Conservation (phyloP, 1,139 yeast species). For the Blastobotrys aristatus region DNA sequence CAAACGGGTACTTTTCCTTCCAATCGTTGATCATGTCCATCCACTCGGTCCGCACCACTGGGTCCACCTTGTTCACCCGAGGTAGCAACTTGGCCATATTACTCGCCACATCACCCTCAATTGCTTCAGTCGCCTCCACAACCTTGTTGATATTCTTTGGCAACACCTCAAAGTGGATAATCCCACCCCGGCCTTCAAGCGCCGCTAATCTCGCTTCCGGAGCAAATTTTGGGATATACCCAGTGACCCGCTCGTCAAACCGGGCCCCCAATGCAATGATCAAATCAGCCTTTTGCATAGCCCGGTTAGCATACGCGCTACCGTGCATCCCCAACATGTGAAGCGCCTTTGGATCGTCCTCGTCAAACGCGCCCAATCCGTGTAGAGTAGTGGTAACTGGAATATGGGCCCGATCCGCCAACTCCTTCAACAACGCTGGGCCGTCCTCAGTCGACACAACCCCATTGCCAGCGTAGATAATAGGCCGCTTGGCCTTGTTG, state of each 20-base stretch:
- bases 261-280: slow-evolving; percentile 94
- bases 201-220: slow-evolving; percentile 92
- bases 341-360: slow-evolving; percentile 80
- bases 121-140: slow-evolving; percentile 93
- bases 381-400: slow-evolving; percentile 96
- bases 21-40: slow-evolving; percentile 64
- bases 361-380: slow-evolving; percentile 92
- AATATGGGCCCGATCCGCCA: slow-evolving; percentile 83
- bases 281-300: slow-evolving; percentile 89
- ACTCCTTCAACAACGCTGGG: slow-evolving; percentile 70
- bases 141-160: slow-evolving; percentile 98
- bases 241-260: slow-evolving; percentile 97
- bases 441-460: slow-evolving; percentile 76
- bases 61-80: slow-evolving; percentile 52
- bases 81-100: slow-evolving; percentile 74
- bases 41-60: slow-evolving; percentile 67
- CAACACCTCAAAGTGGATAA: slow-evolving; percentile 88
- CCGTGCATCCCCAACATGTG: slow-evolving; percentile 99
- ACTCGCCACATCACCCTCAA: slow-evolving; percentile 90
- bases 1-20: slow-evolving; percentile 84
- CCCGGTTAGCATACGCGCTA: slow-evolving; percentile 87
- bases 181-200: slow-evolving; percentile 85
- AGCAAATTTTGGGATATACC: slow-evolving; percentile 80
- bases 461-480: slow-evolving; percentile 91
- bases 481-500: slow-evolving; percentile 80